Conservation (phyloP, 129 eudicot species). For the Centella asiatica region DNA sequence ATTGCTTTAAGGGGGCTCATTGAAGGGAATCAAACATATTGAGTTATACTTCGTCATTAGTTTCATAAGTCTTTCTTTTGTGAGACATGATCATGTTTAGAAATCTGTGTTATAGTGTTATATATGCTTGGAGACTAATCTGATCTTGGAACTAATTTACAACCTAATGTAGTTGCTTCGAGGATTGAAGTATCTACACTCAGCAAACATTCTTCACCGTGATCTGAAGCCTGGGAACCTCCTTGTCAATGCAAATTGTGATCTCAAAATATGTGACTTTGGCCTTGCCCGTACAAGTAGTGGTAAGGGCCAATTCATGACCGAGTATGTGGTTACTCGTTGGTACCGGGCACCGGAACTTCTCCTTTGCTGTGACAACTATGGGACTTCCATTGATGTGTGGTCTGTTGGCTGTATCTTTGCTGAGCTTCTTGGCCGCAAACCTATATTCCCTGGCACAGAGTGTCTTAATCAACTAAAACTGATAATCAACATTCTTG, state of each 20-base stretch:
- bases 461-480: slow-evolving; percentile 73
- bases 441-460: slow-evolving; percentile 72
- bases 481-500: slow-evolving; percentile 56
- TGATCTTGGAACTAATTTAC: slow-evolving; percentile 6
- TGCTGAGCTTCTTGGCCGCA: slow-evolving; percentile 76
- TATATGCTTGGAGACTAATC: not conserved
- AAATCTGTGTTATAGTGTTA: not conserved
- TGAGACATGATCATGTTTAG: not conserved
- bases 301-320: slow-evolving; percentile 61
- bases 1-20: no score
- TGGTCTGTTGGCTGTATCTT: slow-evolving; percentile 91
- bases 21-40: no score
- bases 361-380: slow-evolving; percentile 74
- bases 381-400: slow-evolving; percentile 70
- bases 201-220: slow-evolving; percentile 73
- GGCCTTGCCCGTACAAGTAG: slow-evolving; percentile 64
- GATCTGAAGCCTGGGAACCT: slow-evolving; percentile 71
- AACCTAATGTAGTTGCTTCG: slow-evolving; percentile 46
- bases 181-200: slow-evolving; percentile 69
- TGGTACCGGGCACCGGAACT: slow-evolving; percentile 88
- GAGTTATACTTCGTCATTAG: no score
- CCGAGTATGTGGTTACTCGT: slow-evolving; percentile 68
- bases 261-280: slow-evolving; percentile 64
- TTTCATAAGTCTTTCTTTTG: no score
- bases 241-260: slow-evolving; percentile 59